Evolutionary conservation across 2,329 filamentous ascomycete species (phyloP).

Genomic region (Aureobasidium sp.): DNA sequence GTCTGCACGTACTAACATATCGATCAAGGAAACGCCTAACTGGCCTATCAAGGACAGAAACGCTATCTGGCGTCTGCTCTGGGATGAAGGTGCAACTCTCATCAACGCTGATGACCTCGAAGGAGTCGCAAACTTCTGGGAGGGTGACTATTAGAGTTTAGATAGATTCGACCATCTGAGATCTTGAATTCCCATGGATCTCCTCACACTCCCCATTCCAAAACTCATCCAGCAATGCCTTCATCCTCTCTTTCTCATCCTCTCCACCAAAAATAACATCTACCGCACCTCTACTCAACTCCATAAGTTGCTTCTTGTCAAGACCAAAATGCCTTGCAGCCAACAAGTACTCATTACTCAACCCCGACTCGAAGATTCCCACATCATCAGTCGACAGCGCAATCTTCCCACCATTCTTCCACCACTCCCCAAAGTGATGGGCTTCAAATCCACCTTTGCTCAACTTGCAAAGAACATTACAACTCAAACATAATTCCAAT

Average conservation of each 20-base stretch:
- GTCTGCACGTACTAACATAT: no score
- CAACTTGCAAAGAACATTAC: constrained; percentile 71
- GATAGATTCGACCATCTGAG: not conserved
- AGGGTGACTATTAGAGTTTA: not conserved
- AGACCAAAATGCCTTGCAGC: constrained; percentile 63
- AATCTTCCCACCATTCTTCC: no score
- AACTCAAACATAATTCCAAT: constrained; percentile 69
- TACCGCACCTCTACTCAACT: constrained; percentile 52
- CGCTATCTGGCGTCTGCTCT: constrained; percentile 48
- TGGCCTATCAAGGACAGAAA: constrained; percentile 53
- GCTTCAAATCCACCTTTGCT: constrained; percentile 54
- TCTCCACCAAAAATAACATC: constrained; percentile 59
- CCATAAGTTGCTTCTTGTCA: constrained; percentile 37
- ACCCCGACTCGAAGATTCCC: constrained; percentile 66
- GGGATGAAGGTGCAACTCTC: constrained; percentile 49
- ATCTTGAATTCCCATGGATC: no score
- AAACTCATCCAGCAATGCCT: constrained; percentile 15
- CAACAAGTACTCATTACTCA: constrained; percentile 70
- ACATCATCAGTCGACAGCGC: constrained; percentile 86
- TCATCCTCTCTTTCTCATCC: constrained; percentile 50
- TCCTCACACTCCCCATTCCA: not conserved
- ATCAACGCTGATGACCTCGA: constrained; percentile 57
- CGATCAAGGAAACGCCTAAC: constrained; percentile 35
- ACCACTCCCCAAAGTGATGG: constrained; percentile 74
- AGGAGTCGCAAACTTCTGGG: constrained; percentile 21